phyloP scores from a whole-genome alignment of 441 rosid genomes.

The Populus hybrid region DNA sequence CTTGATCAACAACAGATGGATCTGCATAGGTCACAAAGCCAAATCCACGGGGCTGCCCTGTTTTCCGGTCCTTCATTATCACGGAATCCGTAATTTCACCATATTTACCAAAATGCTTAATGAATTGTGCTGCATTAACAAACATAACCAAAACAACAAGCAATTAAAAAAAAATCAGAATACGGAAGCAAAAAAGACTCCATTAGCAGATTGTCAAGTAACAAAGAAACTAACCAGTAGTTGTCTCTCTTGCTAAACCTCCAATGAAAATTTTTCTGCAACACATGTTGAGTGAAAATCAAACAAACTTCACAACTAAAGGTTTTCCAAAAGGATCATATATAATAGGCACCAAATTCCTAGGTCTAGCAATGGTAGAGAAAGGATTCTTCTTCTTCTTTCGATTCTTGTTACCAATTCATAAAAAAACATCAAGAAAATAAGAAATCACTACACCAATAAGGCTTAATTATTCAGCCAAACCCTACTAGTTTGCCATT shows the following conservation, averaged over 20 bases:
- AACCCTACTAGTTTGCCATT: no score
- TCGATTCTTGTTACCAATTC: neutral
- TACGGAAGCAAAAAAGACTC: neutral
- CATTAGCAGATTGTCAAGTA: conserved; percentile 3
- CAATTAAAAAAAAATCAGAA: neutral
- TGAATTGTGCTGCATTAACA: conserved; percentile 65
- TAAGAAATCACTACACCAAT: neutral
- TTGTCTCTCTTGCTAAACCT: conserved; percentile 92
- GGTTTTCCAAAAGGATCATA: neutral
- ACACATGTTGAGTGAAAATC: conserved; percentile 21
- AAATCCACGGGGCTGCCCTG: conserved; percentile 91
- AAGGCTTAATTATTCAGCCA: no score
- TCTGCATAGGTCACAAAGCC: conserved; percentile 92
- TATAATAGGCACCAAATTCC: neutral
- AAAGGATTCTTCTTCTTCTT: no score
- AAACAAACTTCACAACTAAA: neutral
- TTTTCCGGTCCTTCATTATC: conserved; percentile 86
- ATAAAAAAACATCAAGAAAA: neutral
- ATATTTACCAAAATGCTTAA: conserved; percentile 76
- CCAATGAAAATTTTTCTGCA: conserved; percentile 93
- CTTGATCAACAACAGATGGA: conserved; percentile 79
- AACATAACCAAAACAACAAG: conserved; percentile 8
- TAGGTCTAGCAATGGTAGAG: neutral
- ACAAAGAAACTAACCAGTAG: conserved; percentile 67
- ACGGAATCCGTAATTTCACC: conserved; percentile 97